Evolutionary conservation across 2,329 filamentous ascomycete species (phyloP).

Genomic region (Xylariomycetidae sp.): DNA sequence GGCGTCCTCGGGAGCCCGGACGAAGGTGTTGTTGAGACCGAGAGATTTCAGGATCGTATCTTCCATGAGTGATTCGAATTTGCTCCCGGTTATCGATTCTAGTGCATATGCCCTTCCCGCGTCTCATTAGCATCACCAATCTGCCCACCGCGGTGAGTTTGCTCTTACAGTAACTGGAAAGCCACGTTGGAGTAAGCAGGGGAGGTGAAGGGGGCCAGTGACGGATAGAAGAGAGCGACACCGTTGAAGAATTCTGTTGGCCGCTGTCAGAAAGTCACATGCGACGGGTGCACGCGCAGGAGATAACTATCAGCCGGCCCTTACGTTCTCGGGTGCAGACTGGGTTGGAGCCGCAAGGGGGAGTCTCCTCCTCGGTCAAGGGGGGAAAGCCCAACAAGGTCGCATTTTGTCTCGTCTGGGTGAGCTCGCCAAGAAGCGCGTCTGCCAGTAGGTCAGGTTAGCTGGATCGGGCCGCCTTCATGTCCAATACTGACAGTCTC

Average conservation of each 20-base stretch:
- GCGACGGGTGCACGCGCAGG: no score
- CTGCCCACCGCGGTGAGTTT: conserved; percentile 25
- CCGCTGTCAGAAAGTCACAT: no score
- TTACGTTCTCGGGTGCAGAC: conserved; percentile 23
- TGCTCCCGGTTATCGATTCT: conserved; percentile 32
- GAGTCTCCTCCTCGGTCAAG: conserved; percentile 16
- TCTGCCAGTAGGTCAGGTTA: conserved; percentile 14
- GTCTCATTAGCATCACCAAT: conserved; percentile 18
- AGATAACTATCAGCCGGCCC: no score
- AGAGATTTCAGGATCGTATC: conserved; percentile 33
- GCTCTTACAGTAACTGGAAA: conserved; percentile 25
- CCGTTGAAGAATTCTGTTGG: conserved; percentile 22
- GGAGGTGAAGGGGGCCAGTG: conserved; percentile 18
- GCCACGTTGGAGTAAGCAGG: conserved; percentile 26
- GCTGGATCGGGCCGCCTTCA: not conserved
- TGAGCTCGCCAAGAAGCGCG: conserved; percentile 23
- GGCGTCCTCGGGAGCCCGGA: conserved; percentile 21
- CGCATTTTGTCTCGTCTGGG: conserved; percentile 20
- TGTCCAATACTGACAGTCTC: conserved; percentile 16
- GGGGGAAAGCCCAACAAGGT: conserved; percentile 25
- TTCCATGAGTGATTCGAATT: conserved; percentile 29
- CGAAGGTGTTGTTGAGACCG: conserved; percentile 31
- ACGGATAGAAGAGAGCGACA: conserved; percentile 23
- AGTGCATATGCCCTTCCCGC: conserved; percentile 32
- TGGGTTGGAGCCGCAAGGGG: conserved; percentile 22